Conservation (phyloP, 225 moss, liverwort and hornwort genomes). For the Sphagnum contortum region DNA sequence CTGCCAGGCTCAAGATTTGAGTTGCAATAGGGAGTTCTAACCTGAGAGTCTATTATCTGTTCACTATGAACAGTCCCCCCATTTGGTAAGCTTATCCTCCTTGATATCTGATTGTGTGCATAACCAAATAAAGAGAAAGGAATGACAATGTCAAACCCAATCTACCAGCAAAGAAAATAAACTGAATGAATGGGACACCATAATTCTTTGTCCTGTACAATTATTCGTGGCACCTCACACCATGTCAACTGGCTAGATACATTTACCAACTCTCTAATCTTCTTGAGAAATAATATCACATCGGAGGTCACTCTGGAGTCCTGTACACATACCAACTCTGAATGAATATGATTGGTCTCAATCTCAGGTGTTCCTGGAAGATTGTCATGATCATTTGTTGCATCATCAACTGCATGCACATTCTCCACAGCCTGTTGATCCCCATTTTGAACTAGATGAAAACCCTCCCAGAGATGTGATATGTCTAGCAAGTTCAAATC, state of each 20-base stretch:
- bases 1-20: no score
- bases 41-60: conserved; percentile 24
- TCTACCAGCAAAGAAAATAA: no score
- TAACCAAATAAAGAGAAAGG: background rate
- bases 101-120: conserved; percentile 17
- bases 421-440: conserved; percentile 17
- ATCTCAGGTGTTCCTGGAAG: conserved; percentile 12
- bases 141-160: conserved; percentile 1
- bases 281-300: no score
- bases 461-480: no score
- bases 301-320: no score
- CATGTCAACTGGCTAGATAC: background rate
- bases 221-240: background rate
- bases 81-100: conserved; percentile 11
- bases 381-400: conserved; percentile 10
- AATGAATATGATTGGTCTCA: conserved; percentile 2
- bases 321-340: conserved; percentile 17
- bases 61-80: conserved; percentile 12
- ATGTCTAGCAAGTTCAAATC: no score
- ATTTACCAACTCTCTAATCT: background rate
- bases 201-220: no score
- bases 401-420: conserved; percentile 7
- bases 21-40: conserved; percentile 3
- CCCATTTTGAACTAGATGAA: background rate
- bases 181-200: no score